A percentile compares a stretch with the other conserved stretches of the same genome.
phyloP scores from a whole-genome alignment of 768 basidiomycete genomes.

The Agrocybe praecox region DNA sequence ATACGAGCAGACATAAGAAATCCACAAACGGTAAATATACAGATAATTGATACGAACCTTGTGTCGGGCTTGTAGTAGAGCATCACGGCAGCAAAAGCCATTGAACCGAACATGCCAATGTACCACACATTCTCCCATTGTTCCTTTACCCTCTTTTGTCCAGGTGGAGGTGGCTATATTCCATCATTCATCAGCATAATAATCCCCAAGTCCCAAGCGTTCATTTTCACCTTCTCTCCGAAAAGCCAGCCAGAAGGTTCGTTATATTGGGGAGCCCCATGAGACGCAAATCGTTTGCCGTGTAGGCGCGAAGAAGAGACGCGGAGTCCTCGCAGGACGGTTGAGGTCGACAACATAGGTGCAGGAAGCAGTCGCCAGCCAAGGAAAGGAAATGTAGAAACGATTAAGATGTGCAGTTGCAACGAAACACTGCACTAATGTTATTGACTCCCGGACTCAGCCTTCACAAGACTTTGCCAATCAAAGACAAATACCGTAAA shows the following conservation, averaged over 20 bases:
- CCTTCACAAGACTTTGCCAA: constrained; percentile 7
- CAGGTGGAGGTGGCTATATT: constrained; percentile 69
- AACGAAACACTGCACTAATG: neutral
- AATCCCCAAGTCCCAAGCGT: neutral
- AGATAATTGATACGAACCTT: constrained; percentile 56
- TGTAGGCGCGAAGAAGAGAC: constrained; percentile 36
- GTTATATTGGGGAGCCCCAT: constrained; percentile 83
- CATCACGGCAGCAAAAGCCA: constrained; percentile 74
- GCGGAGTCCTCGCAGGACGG: constrained; percentile 43
- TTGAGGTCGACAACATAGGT: constrained; percentile 44
- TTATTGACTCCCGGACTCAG: neutral
- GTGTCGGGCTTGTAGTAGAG: constrained; percentile 94
- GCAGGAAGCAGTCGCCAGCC: neutral
- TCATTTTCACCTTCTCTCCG: constrained; percentile 74
- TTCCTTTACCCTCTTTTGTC: constrained; percentile 86
- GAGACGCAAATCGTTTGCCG: constrained; percentile 63
- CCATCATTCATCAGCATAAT: neutral
- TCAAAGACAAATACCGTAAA: constrained; percentile 3
- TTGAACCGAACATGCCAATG: constrained; percentile 87
- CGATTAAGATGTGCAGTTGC: neutral
- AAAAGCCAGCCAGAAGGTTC: constrained; percentile 89
- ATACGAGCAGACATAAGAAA: constrained; percentile 5
- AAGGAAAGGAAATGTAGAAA: neutral
- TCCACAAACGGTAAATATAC: neutral
- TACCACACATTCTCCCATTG: constrained; percentile 94